Evolutionary conservation across 257 asterid species (phyloP).

Genomic region (Solanum chilense): DNA sequence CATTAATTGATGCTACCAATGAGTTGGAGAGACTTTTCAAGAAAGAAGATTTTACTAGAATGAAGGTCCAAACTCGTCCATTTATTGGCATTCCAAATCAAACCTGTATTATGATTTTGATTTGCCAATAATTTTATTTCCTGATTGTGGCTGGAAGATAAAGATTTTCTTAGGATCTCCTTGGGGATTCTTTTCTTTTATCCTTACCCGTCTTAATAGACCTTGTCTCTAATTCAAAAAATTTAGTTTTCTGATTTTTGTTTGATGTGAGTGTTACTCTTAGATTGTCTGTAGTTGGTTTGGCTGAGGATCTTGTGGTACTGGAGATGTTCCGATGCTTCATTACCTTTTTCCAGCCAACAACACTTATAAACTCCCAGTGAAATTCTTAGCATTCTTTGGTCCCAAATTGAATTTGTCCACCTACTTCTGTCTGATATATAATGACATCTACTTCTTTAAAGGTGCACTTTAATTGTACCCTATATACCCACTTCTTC

Average conservation of each 20-base stretch:
- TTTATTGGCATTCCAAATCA: not conserved
- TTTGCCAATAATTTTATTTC: not conserved
- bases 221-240: not conserved
- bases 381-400: not conserved
- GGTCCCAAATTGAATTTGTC: not conserved
- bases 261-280: not conserved
- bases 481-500: not conserved
- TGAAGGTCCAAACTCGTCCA: slow-evolving; percentile 54
- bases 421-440: not conserved
- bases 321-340: not conserved
- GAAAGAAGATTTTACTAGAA: slow-evolving; percentile 71
- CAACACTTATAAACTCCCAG: not conserved
- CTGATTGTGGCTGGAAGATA: not conserved
- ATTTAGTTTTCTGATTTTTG: not conserved
- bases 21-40: slow-evolving; percentile 87
- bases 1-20: slow-evolving; percentile 80
- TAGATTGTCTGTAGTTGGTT: not conserved
- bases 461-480: not conserved
- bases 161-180: not conserved
- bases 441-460: not conserved
- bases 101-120: not conserved
- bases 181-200: not conserved
- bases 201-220: not conserved
- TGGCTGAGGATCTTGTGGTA: not conserved
- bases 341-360: not conserved